Percentiles rank a stretch among this genome's conserved stretches.
These are phyloP conservation scores for Tephrocybe sp. DNA, from an alignment of 768 basidiomycete genomes.

Conservation along the genomic window DNA sequence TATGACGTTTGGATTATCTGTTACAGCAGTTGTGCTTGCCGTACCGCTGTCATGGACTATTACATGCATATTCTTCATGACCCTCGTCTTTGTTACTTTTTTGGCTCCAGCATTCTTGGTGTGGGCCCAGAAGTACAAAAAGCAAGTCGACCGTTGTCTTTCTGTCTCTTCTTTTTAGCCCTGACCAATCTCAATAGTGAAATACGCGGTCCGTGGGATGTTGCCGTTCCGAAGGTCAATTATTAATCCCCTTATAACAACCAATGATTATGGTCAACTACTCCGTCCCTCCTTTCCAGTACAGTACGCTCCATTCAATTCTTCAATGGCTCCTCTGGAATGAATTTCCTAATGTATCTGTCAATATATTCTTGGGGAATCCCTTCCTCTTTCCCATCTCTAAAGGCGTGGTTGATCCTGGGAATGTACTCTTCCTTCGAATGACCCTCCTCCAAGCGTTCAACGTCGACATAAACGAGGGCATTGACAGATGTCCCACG, in stretches of 20 bases:
- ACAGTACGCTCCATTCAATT: background rate
- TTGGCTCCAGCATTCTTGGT: conserved; percentile 72
- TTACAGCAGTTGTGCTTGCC: conserved; percentile 52
- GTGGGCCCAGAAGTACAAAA: conserved; percentile 89
- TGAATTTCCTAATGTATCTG: conserved; percentile 42
- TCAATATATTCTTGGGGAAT: conserved; percentile 43
- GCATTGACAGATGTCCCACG: conserved; percentile 20
- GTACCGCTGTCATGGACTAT: conserved; percentile 54
- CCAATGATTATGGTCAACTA: no score
- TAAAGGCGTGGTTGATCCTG: conserved; percentile 46
- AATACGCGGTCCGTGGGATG: conserved; percentile 90
- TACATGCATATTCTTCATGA: conserved; percentile 49
- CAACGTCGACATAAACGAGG: conserved; percentile 43
- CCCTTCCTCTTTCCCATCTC: conserved; percentile 38
- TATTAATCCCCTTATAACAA: no score
- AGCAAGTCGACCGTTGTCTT: conserved; percentile 49
- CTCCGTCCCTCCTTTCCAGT: background rate
- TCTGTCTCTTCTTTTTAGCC: background rate
- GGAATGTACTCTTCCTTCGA: conserved; percentile 43
- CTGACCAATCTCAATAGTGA: conserved; percentile 49
- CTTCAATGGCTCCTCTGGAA: conserved; percentile 25
- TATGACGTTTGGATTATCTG: conserved; percentile 54
- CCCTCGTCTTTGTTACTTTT: conserved; percentile 62
- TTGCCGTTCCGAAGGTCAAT: conserved; percentile 73
- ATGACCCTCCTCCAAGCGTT: conserved; percentile 28